These are phyloP conservation scores for Prunus yedoensis DNA, from an alignment of 331 rosid species.

Conservation along the genomic window DNA sequence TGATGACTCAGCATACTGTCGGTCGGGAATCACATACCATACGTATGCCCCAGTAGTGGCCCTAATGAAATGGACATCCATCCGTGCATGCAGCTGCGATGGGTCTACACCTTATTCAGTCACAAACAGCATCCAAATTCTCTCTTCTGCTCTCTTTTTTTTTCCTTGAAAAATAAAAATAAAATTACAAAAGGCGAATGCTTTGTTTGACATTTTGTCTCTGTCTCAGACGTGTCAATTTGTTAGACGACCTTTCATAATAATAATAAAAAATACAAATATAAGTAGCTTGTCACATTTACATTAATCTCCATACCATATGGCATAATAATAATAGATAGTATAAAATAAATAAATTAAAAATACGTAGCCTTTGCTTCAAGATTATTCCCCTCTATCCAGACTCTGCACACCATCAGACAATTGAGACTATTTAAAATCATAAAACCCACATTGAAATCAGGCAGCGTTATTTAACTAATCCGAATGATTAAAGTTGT, in stretches of 20 bases:
- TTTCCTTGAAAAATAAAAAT: not conserved
- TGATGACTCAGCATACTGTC: conserved; percentile 3
- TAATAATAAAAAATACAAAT: not conserved
- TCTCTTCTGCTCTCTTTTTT: not conserved
- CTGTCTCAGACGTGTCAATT: not conserved
- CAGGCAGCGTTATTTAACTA: conserved; percentile 8
- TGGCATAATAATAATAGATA: not conserved
- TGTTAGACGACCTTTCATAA: not conserved
- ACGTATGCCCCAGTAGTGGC: not conserved
- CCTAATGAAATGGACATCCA: not conserved
- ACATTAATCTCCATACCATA: not conserved
- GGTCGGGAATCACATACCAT: conserved; percentile 9
- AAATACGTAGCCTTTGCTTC: not conserved
- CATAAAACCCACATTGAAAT: conserved; percentile 17
- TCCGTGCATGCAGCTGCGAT: not conserved
- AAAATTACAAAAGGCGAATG: not conserved
- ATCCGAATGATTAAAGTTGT: conserved; percentile 52
- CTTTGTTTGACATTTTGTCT: not conserved
- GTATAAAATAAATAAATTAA: not conserved
- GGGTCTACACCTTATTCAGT: not conserved
- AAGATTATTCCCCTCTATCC: conserved; percentile 33
- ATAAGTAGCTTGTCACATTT: not conserved
- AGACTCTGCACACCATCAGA: conserved; percentile 26
- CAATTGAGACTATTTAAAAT: conserved; percentile 19
- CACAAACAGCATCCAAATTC: not conserved